Evolutionary conservation across 2,329 filamentous ascomycete genomes (phyloP), one percentile per base, ranked within the genome.

Genomic region (Xylaria digitata): DNA sequence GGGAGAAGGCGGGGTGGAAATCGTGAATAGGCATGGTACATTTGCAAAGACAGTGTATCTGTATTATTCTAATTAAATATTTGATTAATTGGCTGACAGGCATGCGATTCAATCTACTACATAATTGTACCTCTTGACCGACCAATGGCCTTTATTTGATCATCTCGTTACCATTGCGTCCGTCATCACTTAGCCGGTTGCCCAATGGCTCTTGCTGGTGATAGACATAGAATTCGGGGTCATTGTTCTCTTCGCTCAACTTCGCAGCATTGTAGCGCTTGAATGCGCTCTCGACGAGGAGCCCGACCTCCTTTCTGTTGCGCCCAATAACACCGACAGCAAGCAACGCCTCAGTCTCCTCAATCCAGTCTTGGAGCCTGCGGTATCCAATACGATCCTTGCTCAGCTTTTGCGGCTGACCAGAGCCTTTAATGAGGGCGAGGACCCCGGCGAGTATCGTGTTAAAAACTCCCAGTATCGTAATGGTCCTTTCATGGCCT

Each of bases 401-500:
- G 46, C 81, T 77, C 19, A 86, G 67, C 17, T 82, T 74, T 69
- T 84, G 81, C 0, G 84, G 84, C 58, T 86, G 71, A 0, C 84
- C 85, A 48, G 84, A 83, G 4, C 84, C 82, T 72, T 85, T 85
- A 53, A 86, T 74, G 7, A 86, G 82, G 0, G 88, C 87, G 21
- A 91, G 77, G 0, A 89, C 78, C 17, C 89, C 89, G 0, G 89
- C 89, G 6, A 90, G 81, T 3, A 89, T 77, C 2, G 87, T 90
- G 72, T 91, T 91, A 11, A 87, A 75, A 0, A 87, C 87, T 2
- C 89, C 89, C 0, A 91, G 79, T 0, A 86, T 76, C 9, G 86
- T 87, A 74, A 91, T 86, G 15, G 74, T 54, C 21, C 82, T 80
- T 19, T 85, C 76, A 69, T 89, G 83, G 17, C 83, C 78, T 1